Conservation (phyloP, 1,284 basidiomycete species). For the Tilletia horrida region DNA sequence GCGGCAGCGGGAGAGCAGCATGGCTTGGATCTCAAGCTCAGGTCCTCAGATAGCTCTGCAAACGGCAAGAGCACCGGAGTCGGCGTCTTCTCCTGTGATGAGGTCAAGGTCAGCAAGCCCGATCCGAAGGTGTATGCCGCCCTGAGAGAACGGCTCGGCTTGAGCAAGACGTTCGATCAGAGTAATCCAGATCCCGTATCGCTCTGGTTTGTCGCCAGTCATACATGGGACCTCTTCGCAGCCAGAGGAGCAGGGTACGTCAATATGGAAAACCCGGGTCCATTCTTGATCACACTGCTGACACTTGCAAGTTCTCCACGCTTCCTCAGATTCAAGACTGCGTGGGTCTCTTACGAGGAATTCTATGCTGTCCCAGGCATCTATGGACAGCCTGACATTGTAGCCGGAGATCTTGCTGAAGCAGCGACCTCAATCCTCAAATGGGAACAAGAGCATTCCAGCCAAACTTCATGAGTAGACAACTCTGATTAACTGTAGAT, state of each 20-base stretch:
- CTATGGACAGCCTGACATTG: constrained; percentile 39
- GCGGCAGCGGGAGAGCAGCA: constrained; percentile 24
- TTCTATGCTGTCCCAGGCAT: constrained; percentile 33
- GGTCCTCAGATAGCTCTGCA: not conserved
- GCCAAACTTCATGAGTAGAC: not conserved
- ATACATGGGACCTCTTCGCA: constrained; percentile 36
- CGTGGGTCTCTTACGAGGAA: constrained; percentile 48
- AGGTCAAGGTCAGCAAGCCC: constrained; percentile 42
- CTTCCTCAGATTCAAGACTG: constrained; percentile 36
- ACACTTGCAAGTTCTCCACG: constrained; percentile 18
- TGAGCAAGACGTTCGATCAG: constrained; percentile 9
- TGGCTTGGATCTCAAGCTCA: constrained; percentile 20
- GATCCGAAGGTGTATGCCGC: constrained; percentile 40
- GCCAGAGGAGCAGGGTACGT: constrained; percentile 26
- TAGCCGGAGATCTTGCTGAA: constrained; percentile 36
- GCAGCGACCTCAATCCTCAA: constrained; percentile 37
- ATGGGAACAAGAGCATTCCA: constrained; percentile 23
- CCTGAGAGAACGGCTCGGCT: constrained; percentile 19
- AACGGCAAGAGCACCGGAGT: constrained; percentile 23
- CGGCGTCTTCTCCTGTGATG: constrained; percentile 45
- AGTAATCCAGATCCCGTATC: constrained; percentile 13
- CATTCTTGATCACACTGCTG: constrained; percentile 18
- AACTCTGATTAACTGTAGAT: too few relatives aligned
- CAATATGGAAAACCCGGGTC: not conserved
- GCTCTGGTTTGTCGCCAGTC: constrained; percentile 47